These are phyloP conservation scores for Leccinum obscurum DNA, from an alignment of 768 basidiomycete genomes.

Conservation along the genomic window DNA sequence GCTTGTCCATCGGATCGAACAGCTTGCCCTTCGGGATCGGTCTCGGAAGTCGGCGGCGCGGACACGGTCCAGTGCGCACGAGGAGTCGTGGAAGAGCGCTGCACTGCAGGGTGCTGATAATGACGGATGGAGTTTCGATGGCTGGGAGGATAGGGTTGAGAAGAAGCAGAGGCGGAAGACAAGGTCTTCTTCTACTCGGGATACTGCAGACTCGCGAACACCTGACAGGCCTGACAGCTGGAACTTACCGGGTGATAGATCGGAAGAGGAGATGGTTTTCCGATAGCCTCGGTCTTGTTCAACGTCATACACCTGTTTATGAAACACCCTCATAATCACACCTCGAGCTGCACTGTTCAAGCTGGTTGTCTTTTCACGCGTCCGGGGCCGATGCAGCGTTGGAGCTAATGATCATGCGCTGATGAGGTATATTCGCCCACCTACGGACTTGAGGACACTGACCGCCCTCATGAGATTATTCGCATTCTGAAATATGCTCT, in stretches of 20 bases:
- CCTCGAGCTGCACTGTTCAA: background rate
- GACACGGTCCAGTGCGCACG: slow-evolving; percentile 13
- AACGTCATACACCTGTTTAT: background rate
- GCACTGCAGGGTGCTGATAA: slow-evolving; percentile 29
- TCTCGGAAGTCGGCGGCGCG: slow-evolving; percentile 12
- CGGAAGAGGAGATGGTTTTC: background rate
- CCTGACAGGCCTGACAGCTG: too few relatives aligned
- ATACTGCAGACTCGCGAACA: background rate
- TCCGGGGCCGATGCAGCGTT: too few relatives aligned
- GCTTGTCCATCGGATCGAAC: slow-evolving; percentile 54
- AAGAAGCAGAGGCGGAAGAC: slow-evolving; percentile 2
- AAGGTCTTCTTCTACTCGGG: background rate
- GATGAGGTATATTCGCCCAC: too few relatives aligned
- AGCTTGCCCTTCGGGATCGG: slow-evolving; percentile 31
- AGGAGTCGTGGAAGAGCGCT: slow-evolving; percentile 46
- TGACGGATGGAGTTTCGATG: slow-evolving; percentile 51
- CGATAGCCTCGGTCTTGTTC: background rate
- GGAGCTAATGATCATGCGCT: too few relatives aligned
- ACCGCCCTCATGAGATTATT: too few relatives aligned
- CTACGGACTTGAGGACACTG: too few relatives aligned
- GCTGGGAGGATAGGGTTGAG: slow-evolving; percentile 36
- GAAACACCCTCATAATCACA: background rate
- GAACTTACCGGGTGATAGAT: background rate
- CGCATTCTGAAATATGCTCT: too few relatives aligned
- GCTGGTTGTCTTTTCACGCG: too few relatives aligned